Percentiles rank a stretch among this genome's conserved stretches.
Evolutionary conservation across 495 filamentous ascomycete genomes (phyloP).

Genomic region (Collariella sp.): DNA sequence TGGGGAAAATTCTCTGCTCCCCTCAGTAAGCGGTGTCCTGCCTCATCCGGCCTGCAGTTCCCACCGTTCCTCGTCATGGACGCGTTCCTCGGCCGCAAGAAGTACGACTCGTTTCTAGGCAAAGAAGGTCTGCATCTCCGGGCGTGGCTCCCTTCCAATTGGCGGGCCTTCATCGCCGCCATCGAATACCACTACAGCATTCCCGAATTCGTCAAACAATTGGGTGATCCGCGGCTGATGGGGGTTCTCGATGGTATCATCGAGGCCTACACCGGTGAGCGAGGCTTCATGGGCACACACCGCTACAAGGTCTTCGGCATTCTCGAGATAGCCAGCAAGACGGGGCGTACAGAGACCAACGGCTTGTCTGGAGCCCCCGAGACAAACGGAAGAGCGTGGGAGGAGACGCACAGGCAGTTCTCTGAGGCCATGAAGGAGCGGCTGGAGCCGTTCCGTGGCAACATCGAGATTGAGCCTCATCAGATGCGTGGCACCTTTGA

Average conservation of each 20-base stretch:
- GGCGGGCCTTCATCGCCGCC: slow-evolving; percentile 43
- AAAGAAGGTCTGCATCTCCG: slow-evolving; percentile 41
- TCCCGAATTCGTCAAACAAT: slow-evolving; percentile 41
- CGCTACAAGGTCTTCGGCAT: slow-evolving; percentile 48
- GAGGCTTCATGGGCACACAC: slow-evolving; percentile 47
- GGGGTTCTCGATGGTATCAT: slow-evolving; percentile 43
- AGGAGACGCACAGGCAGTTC: slow-evolving; percentile 43
- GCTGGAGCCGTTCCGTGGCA: slow-evolving; percentile 37
- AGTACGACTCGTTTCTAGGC: slow-evolving; percentile 43
- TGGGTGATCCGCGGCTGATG: slow-evolving; percentile 36
- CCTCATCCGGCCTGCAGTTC: slow-evolving; percentile 42
- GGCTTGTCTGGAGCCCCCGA: slow-evolving; percentile 38
- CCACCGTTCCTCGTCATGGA: slow-evolving; percentile 46
- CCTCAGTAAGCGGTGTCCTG: slow-evolving; percentile 43
- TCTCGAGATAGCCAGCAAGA: slow-evolving; percentile 44
- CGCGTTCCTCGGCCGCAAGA: slow-evolving; percentile 42
- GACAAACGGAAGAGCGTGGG: slow-evolving; percentile 36
- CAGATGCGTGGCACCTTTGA: slow-evolving; percentile 46
- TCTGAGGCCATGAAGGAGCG: slow-evolving; percentile 47
- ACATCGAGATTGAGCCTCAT: slow-evolving; percentile 37
- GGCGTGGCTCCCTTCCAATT: slow-evolving; percentile 43
- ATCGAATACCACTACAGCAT: slow-evolving; percentile 44
- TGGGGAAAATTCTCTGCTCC: slow-evolving; percentile 45
- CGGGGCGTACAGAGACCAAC: slow-evolving; percentile 43
- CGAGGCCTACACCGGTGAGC: slow-evolving; percentile 41